Evolutionary conservation across 2,329 filamentous ascomycete species (phyloP).

Genomic region (Fusarium circinatum): DNA sequence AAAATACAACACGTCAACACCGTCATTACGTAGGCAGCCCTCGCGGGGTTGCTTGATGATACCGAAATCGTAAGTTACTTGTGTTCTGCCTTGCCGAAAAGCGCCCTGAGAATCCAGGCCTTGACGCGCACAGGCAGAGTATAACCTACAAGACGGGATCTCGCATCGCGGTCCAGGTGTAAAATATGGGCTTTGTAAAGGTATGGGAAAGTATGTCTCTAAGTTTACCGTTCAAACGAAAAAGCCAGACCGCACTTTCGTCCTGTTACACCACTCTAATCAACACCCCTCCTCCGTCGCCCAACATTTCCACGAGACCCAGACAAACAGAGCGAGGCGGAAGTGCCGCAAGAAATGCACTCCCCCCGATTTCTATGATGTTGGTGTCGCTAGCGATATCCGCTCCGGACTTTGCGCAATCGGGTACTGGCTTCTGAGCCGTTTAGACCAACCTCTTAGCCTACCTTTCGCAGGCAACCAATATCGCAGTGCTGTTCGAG

Average conservation of each 20-base stretch:
- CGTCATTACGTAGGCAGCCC: accelerated
- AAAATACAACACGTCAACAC: neutral
- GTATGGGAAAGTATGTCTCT: neutral
- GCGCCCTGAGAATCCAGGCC: accelerated
- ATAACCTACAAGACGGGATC: neutral
- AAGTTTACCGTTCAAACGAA: no score
- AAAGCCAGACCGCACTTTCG: neutral
- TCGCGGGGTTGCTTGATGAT: neutral
- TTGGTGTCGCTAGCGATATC: neutral
- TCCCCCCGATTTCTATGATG: neutral
- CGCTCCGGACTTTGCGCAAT: neutral
- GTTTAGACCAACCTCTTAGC: no score
- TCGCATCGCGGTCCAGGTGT: neutral
- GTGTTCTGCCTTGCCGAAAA: neutral
- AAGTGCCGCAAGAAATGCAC: neutral
- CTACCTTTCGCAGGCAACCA: accelerated
- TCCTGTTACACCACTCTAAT: neutral
- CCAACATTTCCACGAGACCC: neutral
- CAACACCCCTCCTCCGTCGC: neutral
- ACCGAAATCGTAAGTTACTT: neutral
- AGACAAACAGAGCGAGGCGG: neutral
- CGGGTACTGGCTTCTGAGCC: neutral
- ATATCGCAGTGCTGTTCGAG: neutral
- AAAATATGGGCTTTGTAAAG: neutral
- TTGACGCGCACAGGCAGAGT: no score